phyloP scores from a whole-genome alignment of 73 alveolate genomes.

The Symbiodinium natans region DNA sequence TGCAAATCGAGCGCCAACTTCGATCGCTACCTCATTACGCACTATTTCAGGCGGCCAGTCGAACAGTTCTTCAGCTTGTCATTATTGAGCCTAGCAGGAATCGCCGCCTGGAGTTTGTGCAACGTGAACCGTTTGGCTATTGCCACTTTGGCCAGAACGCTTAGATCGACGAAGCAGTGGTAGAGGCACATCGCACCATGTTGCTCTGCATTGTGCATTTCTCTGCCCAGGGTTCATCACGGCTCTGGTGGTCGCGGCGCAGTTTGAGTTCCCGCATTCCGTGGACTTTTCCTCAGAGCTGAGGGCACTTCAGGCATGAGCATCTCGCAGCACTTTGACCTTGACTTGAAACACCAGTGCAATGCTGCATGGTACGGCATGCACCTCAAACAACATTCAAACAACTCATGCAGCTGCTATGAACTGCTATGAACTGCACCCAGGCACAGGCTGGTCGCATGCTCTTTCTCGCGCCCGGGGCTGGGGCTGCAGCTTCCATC shows the following conservation, averaged over 20 bases:
- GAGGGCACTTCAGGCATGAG: no score
- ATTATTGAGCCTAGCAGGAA: not conserved
- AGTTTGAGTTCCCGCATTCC: constrained; percentile 79
- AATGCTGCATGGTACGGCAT: no score
- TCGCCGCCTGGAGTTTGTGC: constrained; percentile 39
- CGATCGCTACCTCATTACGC: constrained; percentile 81
- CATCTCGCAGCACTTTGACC: no score
- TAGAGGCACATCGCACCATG: not conserved
- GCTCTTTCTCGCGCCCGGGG: constrained; percentile 41
- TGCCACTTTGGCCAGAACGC: constrained; percentile 60
- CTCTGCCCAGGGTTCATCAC: constrained; percentile 48
- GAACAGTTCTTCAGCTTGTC: not conserved
- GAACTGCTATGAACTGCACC: not conserved
- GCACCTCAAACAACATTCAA: no score
- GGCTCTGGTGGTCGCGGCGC: constrained; percentile 64
- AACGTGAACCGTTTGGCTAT: constrained; percentile 21
- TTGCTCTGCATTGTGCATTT: not conserved
- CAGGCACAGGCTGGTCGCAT: constrained; percentile 92
- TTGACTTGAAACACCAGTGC: no score
- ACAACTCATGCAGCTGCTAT: not conserved
- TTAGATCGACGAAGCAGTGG: not conserved
- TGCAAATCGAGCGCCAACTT: constrained; percentile 60
- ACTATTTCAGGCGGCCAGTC: constrained; percentile 80
- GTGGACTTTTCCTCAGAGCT: not conserved
- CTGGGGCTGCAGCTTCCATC: not conserved